These are phyloP conservation scores for Backusella tarrabulga DNA, from an alignment of 192 early-diverging fungal genomes.

Conservation along the genomic window DNA sequence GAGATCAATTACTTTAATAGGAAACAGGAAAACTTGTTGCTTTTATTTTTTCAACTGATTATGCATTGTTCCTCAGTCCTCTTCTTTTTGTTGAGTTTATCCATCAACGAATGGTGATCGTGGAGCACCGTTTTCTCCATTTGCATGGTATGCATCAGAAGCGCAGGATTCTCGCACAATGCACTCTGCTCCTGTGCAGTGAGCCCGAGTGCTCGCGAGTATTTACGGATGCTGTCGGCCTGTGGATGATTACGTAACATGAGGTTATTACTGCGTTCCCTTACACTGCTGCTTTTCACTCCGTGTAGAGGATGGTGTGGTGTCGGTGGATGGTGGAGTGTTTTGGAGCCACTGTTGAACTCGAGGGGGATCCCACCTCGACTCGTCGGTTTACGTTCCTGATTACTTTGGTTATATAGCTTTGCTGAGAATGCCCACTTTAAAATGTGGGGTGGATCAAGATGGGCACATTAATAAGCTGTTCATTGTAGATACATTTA, in stretches of 20 bases:
- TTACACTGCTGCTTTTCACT: slow-evolving; percentile 2
- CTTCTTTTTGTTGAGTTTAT: neutral
- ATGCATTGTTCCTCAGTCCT: slow-evolving; percentile 1
- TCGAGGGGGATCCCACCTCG: neutral
- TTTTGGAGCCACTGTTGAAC: neutral
- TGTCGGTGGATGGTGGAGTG: neutral
- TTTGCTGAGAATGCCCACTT: slow-evolving; percentile 40
- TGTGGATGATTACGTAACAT: slow-evolving; percentile 10
- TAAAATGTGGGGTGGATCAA: neutral
- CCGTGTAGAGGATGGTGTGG: neutral
- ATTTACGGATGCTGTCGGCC: slow-evolving; percentile 25
- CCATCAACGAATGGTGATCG: neutral
- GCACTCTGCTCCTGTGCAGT: slow-evolving; percentile 29
- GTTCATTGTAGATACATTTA: neutral
- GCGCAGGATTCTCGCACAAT: slow-evolving; percentile 15
- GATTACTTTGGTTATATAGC: slow-evolving; percentile 18
- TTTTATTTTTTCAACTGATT: neutral
- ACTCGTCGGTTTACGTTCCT: neutral
- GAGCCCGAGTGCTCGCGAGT: slow-evolving; percentile 20
- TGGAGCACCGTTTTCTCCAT: neutral
- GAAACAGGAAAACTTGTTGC: neutral
- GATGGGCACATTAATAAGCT: neutral
- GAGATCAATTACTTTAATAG: slow-evolving; percentile 2
- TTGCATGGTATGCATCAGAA: slow-evolving; percentile 16
- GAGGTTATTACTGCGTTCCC: neutral